Percentiles rank a stretch among this genome's conserved stretches.
phyloP scores from a whole-genome alignment of 169 alveolate species.

The Cryptosporidium bovis region DNA sequence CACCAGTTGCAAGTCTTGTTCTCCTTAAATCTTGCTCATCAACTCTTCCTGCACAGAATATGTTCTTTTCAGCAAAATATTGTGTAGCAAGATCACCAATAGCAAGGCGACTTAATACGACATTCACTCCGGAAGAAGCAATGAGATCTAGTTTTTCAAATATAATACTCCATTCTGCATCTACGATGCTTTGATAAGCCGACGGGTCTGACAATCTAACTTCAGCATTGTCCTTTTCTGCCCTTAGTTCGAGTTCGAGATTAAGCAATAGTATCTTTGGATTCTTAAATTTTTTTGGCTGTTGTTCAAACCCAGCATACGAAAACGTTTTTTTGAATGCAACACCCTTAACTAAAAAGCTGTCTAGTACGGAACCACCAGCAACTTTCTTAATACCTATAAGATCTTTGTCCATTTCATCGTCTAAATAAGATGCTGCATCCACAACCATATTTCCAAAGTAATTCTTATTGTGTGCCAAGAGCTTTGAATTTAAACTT shows the following conservation, averaged over 20 bases:
- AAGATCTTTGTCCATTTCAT: slow-evolving; percentile 90
- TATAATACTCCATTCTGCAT: slow-evolving; percentile 98
- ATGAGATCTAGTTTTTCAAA: slow-evolving; percentile 94
- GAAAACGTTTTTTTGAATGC: slow-evolving; percentile 98
- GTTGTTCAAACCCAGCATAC: slow-evolving; percentile 99
- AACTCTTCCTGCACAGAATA: slow-evolving; percentile 98
- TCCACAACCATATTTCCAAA: slow-evolving; percentile 95
- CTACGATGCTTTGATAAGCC: slow-evolving; percentile 95
- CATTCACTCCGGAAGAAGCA: slow-evolving; percentile 92
- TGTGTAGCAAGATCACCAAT: slow-evolving; percentile 99
- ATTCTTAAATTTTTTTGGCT: slow-evolving; percentile 93
- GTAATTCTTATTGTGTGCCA: slow-evolving; percentile 92
- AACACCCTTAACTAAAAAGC: slow-evolving; percentile 95
- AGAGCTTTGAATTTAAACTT: slow-evolving; percentile 95
- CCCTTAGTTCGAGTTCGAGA: slow-evolving; percentile 96
- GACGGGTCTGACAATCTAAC: slow-evolving; percentile 82
- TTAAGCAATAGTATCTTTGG: slow-evolving; percentile 95
- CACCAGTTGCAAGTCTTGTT: slow-evolving; percentile 97
- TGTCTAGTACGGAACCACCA: slow-evolving; percentile 94
- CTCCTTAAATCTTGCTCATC: slow-evolving; percentile 94
- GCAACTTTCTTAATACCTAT: slow-evolving; percentile 97
- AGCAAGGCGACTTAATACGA: slow-evolving; percentile 95
- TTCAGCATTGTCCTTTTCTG: slow-evolving; percentile 99
- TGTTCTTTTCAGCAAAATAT: slow-evolving; percentile 95
- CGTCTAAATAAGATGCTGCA: slow-evolving; percentile 94